Evolutionary conservation across 352 stramenopile species (phyloP), one percentile per base, ranked within the genome.

Genomic region (Pythium folliculosum): DNA sequence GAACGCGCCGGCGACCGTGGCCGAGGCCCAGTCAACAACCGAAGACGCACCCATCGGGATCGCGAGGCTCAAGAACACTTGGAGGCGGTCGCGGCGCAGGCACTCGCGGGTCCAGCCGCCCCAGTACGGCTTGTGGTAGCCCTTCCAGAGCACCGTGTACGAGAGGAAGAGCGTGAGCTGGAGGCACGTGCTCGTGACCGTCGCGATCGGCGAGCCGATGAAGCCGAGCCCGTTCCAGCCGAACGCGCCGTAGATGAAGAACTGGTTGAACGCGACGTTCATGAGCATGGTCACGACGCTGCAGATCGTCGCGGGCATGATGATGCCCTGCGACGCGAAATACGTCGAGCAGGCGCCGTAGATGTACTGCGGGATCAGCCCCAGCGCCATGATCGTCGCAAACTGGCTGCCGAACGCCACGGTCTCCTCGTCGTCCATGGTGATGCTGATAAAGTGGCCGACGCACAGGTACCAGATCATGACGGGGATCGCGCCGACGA

Each of bases 391-490:
- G 63, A 82, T 43, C 23, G 52, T 65, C 12, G 75, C 72, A 40
- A 82, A 82, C 27, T 78, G 60, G n/a, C 56, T 68, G 57, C 75
- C 75, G 48, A 72, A 80, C n/a, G 57, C 21, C 16, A 82, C 72
- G 40, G 72, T 80, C 51, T 82, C 75, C 0, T 48, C 37, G 66
- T 82, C 75, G 60, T 82, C 70, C 74, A 81, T 78, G 10, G 74
- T 81, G 51, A 81, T 73, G 22, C 50, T 52, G 61, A 82, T 79
- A 56, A 82, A 76, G 14, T 77, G 30, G 63, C 74, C 74, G 8
- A 82, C 75, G 63, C 70, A 80, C 50, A 77, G 63, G 72, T 82
- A 82, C 72, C 72, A 82, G 48, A 81, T 69, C 67, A 81, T 81
- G 67, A 81, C 74, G 2, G 74, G 74, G 47, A 81, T 78, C 1